Evolutionary conservation across 345 rosid genomes (phyloP).

Genomic region (Excoecaria cochinchinensis): DNA sequence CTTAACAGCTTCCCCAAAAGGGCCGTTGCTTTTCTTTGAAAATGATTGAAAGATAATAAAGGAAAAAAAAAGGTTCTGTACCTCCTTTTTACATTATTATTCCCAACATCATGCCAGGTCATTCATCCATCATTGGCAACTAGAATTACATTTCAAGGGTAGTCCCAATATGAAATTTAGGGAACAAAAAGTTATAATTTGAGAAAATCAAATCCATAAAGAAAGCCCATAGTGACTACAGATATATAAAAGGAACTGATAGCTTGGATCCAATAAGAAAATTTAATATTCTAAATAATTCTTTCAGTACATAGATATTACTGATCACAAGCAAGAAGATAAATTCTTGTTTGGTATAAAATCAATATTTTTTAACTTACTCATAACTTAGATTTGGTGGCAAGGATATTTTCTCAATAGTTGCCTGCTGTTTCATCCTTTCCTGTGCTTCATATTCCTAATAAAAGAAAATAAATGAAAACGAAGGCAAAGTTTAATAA

Average conservation of each 20-base stretch:
- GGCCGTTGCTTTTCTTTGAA: not conserved
- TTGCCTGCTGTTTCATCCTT: constrained; percentile 64
- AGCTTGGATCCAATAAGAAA: not conserved
- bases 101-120: not conserved
- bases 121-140: too few species aligned
- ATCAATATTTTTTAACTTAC: constrained; percentile 39
- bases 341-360: not conserved
- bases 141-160: too few species aligned
- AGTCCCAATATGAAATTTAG: not conserved
- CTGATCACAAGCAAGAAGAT: not conserved
- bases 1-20: not conserved
- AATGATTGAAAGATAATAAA: too few species aligned
- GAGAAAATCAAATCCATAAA: constrained; percentile 2
- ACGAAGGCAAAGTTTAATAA: not conserved
- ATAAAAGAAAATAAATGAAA: not conserved
- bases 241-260: not conserved
- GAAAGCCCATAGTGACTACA: not conserved
- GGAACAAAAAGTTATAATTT: not conserved
- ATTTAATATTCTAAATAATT: not conserved
- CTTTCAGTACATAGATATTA: not conserved
- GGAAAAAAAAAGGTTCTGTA: not conserved
- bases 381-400: constrained; percentile 64
- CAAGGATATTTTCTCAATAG: constrained; percentile 57
- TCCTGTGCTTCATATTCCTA: constrained; percentile 83
- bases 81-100: not conserved